Evolutionary conservation across 768 basidiomycete species (phyloP).

Genomic region (Macrolepiota dolichaula): DNA sequence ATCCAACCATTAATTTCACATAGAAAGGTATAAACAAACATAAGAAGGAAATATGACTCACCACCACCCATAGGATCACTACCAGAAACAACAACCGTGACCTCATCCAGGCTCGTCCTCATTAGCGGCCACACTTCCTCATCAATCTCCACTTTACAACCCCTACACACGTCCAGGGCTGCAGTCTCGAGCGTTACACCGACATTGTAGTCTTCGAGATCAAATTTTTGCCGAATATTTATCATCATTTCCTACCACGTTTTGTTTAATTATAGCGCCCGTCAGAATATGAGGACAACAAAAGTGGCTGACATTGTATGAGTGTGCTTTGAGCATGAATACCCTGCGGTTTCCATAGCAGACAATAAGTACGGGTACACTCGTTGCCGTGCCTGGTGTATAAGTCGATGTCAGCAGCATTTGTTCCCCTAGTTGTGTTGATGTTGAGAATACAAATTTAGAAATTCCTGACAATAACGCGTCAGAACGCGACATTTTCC

Average conservation of each 20-base stretch:
- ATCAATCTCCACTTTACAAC: slow-evolving; percentile 25
- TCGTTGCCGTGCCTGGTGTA: not conserved
- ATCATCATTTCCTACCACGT: slow-evolving; percentile 20
- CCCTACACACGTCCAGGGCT: slow-evolving; percentile 26
- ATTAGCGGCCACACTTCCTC: slow-evolving; percentile 27
- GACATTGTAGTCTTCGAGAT: slow-evolving; percentile 5
- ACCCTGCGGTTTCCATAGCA: slow-evolving; percentile 1
- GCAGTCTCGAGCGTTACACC: slow-evolving; percentile 20
- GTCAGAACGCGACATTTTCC: not conserved
- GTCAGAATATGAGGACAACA: not conserved
- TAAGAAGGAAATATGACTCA: not conserved
- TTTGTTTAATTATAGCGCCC: too few species aligned
- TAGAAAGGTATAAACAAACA: too few species aligned
- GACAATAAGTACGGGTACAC: slow-evolving; percentile 1
- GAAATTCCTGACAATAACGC: not conserved
- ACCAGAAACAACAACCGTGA: slow-evolving; percentile 17
- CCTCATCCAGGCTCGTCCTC: slow-evolving; percentile 23
- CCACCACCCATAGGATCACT: not conserved
- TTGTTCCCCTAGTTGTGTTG: not conserved
- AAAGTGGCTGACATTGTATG: not conserved
- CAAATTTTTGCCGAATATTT: slow-evolving; percentile 17
- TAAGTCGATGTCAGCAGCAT: slow-evolving; percentile 7
- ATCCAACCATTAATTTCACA: too few species aligned
- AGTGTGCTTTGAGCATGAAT: slow-evolving; percentile 6
- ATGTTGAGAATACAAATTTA: not conserved